Evolutionary conservation across 495 filamentous ascomycete genomes (phyloP).

Genomic region (Delitschia confertaspora): DNA sequence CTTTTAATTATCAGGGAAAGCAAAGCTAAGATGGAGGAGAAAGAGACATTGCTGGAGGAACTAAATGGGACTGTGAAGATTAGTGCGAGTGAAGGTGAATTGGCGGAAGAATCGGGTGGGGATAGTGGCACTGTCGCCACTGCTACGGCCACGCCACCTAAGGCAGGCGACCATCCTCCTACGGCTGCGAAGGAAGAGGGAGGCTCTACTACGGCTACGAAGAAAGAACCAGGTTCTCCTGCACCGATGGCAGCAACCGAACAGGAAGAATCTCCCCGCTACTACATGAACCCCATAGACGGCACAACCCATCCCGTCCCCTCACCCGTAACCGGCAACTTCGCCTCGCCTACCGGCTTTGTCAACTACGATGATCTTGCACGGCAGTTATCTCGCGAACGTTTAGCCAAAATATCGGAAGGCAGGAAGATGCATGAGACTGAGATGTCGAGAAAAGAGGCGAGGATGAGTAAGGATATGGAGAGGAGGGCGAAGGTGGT

Average conservation of each 20-base stretch:
- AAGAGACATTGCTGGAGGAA: too few relatives aligned
- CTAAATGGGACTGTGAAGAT: too few relatives aligned
- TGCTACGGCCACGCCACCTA: neutral
- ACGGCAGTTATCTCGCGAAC: too few relatives aligned
- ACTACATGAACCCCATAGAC: conserved; percentile 31
- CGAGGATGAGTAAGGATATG: too few relatives aligned
- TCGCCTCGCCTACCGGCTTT: conserved; percentile 27
- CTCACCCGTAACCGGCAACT: conserved; percentile 18
- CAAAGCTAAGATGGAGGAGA: too few relatives aligned
- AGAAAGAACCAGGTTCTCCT: neutral
- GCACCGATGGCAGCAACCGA: neutral
- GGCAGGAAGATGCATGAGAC: neutral
- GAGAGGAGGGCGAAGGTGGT: too few relatives aligned
- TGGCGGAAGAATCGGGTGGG: too few relatives aligned
- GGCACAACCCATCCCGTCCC: conserved; percentile 14
- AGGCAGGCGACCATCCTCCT: neutral
- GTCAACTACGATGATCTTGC: conserved; percentile 22
- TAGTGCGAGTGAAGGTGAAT: too few relatives aligned
- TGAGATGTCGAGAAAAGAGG: neutral
- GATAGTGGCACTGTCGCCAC: neutral
- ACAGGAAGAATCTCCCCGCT: too few relatives aligned
- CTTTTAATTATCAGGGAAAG: conserved; percentile 15
- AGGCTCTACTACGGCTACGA: too few relatives aligned
- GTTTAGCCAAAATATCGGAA: too few relatives aligned
- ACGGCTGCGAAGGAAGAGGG: neutral